Evolutionary conservation across 2,329 filamentous ascomycete species (phyloP).

Genomic region (Catunica adiposa): DNA sequence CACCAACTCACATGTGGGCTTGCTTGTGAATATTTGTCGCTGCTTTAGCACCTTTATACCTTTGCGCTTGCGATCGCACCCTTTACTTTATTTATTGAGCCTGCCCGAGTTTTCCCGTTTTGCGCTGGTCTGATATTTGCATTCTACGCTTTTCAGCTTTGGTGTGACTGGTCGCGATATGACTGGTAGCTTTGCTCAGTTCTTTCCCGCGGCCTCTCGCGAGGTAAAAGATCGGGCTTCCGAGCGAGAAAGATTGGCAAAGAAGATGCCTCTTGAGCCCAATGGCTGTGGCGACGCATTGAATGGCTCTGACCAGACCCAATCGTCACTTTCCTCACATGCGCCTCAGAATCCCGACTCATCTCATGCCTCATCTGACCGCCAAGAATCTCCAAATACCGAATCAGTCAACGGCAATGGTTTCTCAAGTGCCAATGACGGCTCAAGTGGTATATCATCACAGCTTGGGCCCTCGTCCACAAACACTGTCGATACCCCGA

Average conservation of each 20-base stretch:
- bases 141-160: not conserved
- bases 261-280: not conserved
- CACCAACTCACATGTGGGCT: not conserved
- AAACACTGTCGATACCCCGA: slow-evolving; percentile 36
- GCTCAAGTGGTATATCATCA: slow-evolving; percentile 19
- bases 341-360: not conserved
- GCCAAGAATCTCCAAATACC: slow-evolving; percentile 36
- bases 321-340: not conserved
- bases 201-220: slow-evolving; percentile 65
- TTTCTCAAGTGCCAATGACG: slow-evolving; percentile 56
- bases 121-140: not conserved
- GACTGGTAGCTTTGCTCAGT: slow-evolving; percentile 66
- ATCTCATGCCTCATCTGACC: not conserved
- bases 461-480: not conserved
- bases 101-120: not conserved
- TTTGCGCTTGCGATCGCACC: not conserved
- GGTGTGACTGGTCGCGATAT: slow-evolving; percentile 16
- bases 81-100: not conserved
- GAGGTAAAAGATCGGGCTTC: slow-evolving; percentile 42
- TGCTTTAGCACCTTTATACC: not conserved
- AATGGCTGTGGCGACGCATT: not conserved
- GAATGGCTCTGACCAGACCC: too few species aligned
- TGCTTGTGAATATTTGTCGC: not conserved
- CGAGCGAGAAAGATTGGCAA: slow-evolving; percentile 38
- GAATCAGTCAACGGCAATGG: slow-evolving; percentile 55